Evolutionary conservation across 805 yeast species (phyloP), one percentile per base, ranked within the genome.

Genomic region (Nakazawaea siamensis): DNA sequence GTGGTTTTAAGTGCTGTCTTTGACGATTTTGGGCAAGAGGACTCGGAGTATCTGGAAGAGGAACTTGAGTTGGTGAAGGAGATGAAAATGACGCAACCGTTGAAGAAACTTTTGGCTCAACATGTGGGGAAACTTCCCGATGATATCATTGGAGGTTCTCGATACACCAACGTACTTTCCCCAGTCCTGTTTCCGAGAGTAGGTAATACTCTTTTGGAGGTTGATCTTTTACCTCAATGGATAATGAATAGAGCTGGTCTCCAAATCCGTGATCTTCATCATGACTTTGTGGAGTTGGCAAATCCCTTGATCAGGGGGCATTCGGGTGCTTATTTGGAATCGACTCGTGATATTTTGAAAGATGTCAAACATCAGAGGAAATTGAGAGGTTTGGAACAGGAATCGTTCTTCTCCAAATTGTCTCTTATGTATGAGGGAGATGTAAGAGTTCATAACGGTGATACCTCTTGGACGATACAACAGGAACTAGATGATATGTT

Each of bases 171-270:
- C 29, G 55, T 69, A 0, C 42, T 69, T 3, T 42, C 50, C 9
- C 18, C 44, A 2, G 50, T 42, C 0, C 39, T 31, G 3, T 66
- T 58, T 38, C 67, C 70, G 1, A 57, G 94, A 39, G 70, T 76
- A 35, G 81, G 87, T 0, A 62, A 73, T 39, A 64, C 80, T 4
- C 57, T 77, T 8, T 50, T 86, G 4, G 97, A 90, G 50, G 49
- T 87, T 11, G 97, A 90, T 52, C 57, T 80, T 1, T 45, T 64
- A 5, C 77, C 86, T 0, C 65, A 60, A n/a, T 58, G 67, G 52
- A 80, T 90, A 10, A 21, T 57, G 7, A 87, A 88, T 50, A 55
- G 87, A 17, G 35, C 46, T 1, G 57, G 57, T 0, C 30, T 78
- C 8, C 46, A 44, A 4, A 67, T 66, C 38, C 49, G 76, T 21